phyloP scores from a whole-genome alignment of 805 yeast species.

The Kuraishia piskuri region DNA sequence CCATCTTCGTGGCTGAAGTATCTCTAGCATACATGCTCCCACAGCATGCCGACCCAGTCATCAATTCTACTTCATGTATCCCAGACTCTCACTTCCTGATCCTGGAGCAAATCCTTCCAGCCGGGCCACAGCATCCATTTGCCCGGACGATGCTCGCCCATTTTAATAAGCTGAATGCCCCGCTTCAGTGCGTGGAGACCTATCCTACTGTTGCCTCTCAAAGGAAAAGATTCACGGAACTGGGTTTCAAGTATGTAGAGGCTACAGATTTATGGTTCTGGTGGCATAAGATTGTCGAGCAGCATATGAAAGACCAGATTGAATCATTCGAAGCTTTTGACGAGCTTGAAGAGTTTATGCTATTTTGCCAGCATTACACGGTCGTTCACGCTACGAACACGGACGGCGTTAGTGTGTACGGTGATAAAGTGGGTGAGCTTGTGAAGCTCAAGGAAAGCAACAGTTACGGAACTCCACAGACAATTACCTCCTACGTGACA shows the following conservation, averaged over 20 bases:
- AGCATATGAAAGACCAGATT: conserved; percentile 30
- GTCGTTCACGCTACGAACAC: conserved; percentile 54
- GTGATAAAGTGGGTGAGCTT: conserved; percentile 1
- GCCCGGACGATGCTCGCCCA: conserved; percentile 69
- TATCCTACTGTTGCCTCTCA: conserved; percentile 50
- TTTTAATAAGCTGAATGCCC: conserved; percentile 56
- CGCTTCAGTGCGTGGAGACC: conserved; percentile 51
- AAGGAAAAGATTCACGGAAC: conserved; percentile 32
- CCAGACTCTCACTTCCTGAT: conserved; percentile 52
- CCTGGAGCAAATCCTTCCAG: conserved; percentile 66
- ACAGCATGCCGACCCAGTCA: conserved; percentile 52
- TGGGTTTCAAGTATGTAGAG: conserved; percentile 42
- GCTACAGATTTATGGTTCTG: conserved; percentile 45
- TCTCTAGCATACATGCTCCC: conserved; percentile 76
- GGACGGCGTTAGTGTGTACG: not conserved
- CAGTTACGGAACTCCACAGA: not conserved
- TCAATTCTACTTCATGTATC: conserved; percentile 34
- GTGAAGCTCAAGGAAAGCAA: conserved; percentile 1
- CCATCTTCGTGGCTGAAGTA: conserved; percentile 72
- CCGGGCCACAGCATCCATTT: conserved; percentile 55
- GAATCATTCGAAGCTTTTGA: conserved; percentile 60
- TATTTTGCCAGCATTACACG: conserved; percentile 70
- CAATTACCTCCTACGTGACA: not conserved
- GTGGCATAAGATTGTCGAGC: conserved; percentile 42
- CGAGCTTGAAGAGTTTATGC: conserved; percentile 74